Percentiles rank a stretch among this genome's conserved stretches.
These are phyloP conservation scores for Vaccinium vitisidaea DNA, from an alignment of 148 eudicot species.

Conservation along the genomic window DNA sequence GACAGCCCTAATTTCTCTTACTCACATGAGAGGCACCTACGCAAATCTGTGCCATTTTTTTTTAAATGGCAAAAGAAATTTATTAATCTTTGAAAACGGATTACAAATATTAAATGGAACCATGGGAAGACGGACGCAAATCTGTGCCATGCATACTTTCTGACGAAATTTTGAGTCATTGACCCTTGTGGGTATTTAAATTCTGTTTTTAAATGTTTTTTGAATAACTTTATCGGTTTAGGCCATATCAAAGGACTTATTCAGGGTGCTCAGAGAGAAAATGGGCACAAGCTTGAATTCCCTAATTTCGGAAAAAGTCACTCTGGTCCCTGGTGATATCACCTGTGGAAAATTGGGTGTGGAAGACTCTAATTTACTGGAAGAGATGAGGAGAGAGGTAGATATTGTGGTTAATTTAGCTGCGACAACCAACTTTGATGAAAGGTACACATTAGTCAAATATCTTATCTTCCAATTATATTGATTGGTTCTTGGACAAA, in stretches of 20 bases:
- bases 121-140: not conserved
- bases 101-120: no score
- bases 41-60: not conserved
- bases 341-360: constrained; percentile 49
- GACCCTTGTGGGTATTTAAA: not conserved
- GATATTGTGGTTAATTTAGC: constrained; percentile 64
- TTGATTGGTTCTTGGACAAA: no score
- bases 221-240: constrained; percentile 12
- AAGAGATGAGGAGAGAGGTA: constrained; percentile 37
- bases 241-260: constrained; percentile 60
- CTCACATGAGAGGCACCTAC: not conserved
- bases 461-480: not conserved
- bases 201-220: not conserved
- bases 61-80: no score
- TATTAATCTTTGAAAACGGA: no score
- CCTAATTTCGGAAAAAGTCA: constrained; percentile 51
- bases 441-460: constrained; percentile 3
- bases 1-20: no score
- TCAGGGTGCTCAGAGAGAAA: constrained; percentile 51
- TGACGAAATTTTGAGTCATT: not conserved
- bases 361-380: constrained; percentile 31
- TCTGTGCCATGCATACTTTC: not conserved
- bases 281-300: constrained; percentile 39
- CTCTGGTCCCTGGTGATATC: constrained; percentile 56
- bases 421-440: constrained; percentile 64